Evolutionary conservation across 2,329 filamentous ascomycete genomes (phyloP), one percentile per base, ranked within the genome.

Genomic region (Beauveria pseudobassiana): DNA sequence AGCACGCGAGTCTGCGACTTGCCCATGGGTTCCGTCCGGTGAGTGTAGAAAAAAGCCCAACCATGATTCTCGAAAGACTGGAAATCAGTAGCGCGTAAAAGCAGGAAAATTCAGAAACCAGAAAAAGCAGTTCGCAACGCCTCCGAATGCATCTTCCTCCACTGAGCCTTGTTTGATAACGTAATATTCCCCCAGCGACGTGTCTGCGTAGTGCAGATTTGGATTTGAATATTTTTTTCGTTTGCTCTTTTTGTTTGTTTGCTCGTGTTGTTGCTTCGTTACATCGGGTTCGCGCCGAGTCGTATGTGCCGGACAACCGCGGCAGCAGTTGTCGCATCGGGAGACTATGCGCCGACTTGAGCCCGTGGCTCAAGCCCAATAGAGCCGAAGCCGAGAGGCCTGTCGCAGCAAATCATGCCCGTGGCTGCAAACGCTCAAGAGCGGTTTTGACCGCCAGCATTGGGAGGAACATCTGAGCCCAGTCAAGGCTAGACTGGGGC

Each of bases 401-500:
- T 62, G 63, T 65, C 42, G 28, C 58, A 54, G 28, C 46, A 49
- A 56, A 38, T 22, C 38, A 16, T 40, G 30, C 42, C 57, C 69
- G 81, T 78, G 72, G 77, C 73, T 73, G 45, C 22, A 5, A 2
- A 40, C 18, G 45, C 38, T 52, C 34, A 59, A 24, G 34, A 30
- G 24, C 86, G 75, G 81, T 79, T 76, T 85, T 87, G 84, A 78
- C 30, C 55, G 10, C 55, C 55, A 34, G 84, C 81, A 82, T 86
- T 86, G 78, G 86, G 76, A 78, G 87, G 79, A 90, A 90, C 85
- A 91, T 89, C 73, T 88, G 83, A 71, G 87, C 83, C 88, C 88
- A 91, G 77, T 91, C 88, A 78, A 88, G 78, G 78, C 82, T 76
- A 73, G 80, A 78, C 77, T 83, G 80, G 76, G 86, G 84, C 74